Base-by-base conservation (phyloP, 2,329 filamentous ascomycete genomes). In the Trichoderma sp. region DNA sequence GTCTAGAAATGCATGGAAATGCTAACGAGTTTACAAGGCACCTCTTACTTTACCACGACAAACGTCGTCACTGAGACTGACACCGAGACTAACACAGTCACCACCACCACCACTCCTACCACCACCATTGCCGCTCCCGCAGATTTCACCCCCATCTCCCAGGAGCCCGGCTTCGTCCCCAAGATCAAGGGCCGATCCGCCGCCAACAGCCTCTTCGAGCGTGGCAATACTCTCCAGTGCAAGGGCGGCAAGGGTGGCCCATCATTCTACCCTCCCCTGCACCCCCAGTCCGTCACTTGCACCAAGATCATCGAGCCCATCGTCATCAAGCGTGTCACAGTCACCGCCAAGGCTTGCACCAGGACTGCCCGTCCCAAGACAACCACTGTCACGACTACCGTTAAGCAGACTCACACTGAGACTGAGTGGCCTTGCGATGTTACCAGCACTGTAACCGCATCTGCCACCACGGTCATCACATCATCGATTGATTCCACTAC, bases 121-220 rank as follows among this genome's bases (percentile, higher is more conserved):
- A 60, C 37, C 13, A 67, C 64, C 17, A 42, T 67, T 8, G 13
- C 54, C n/a, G 64, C 64, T 19, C 64, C 64, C 12, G 42, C 64
- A 27, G 45, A 54, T n/a, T 67, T 67, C 48, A 67, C 64, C n/a
- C 64, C 64, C 15, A 53, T 67, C 42, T 10, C 42, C 22, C 42
- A 60, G 19, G 56, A 59, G 9, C 25, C 56, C 27, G 64, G 48
- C 45, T 67, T 42, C 19, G 56, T 60, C 29, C 39, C 64, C 56
- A 60, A 22, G 19, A 39, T 60, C 56, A 67, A 67, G 56, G 64
- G 32, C 42, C 64, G 64, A n/a, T 53, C 45, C 45, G 61, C 17
- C 57, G 15, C 25, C 61, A 42, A 67, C 32, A 60, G 34, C 48
- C 42, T 67, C 15, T 1, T 59, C 22, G 64, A 53, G 25, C 37